A percentile compares a stretch with the other conserved stretches of the same genome.
Conservation (phyloP, 2,329 filamentous ascomycete genomes). For the Fusarium anguioides region DNA sequence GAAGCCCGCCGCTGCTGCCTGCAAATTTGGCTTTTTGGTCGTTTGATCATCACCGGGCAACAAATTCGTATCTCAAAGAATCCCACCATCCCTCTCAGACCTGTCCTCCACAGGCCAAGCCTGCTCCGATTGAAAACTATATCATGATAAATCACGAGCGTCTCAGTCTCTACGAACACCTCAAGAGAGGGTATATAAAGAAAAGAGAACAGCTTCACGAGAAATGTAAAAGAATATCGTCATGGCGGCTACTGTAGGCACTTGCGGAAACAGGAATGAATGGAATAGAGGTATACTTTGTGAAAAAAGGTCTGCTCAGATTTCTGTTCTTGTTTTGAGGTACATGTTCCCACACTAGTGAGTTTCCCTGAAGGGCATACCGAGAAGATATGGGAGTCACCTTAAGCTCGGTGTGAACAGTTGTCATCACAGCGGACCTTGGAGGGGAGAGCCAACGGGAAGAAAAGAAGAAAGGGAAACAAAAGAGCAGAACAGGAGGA, state of each 20-base stretch:
- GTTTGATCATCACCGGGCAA: constrained; percentile 62
- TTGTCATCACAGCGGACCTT: constrained; percentile 45
- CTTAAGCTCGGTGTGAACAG: constrained; percentile 39
- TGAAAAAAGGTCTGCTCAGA: constrained; percentile 55
- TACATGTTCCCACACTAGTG: constrained; percentile 32
- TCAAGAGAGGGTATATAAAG: background rate
- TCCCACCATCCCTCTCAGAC: background rate
- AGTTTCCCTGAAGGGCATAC: constrained; percentile 31
- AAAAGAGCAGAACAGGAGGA: background rate
- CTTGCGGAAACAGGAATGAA: constrained; percentile 4
- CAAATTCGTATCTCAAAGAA: constrained; percentile 27
- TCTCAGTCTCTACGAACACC: constrained; percentile 4
- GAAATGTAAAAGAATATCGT: constrained; percentile 46
- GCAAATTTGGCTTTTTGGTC: constrained; percentile 70
- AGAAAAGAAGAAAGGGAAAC: background rate
- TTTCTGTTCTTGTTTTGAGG: constrained; percentile 60
- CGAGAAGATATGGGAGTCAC: constrained; percentile 30
- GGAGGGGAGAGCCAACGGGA: background rate
- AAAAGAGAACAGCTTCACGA: constrained; percentile 35
- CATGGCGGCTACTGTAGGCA: constrained; percentile 50
- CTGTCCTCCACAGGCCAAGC: constrained; percentile 42
- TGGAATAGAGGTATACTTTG: background rate
- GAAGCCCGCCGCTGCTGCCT: constrained; percentile 55
- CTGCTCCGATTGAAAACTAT: constrained; percentile 68
- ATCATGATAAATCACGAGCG: constrained; percentile 49